phyloP scores from a whole-genome alignment of 108 stramenopile species.

The Cyclotella kingstonii region DNA sequence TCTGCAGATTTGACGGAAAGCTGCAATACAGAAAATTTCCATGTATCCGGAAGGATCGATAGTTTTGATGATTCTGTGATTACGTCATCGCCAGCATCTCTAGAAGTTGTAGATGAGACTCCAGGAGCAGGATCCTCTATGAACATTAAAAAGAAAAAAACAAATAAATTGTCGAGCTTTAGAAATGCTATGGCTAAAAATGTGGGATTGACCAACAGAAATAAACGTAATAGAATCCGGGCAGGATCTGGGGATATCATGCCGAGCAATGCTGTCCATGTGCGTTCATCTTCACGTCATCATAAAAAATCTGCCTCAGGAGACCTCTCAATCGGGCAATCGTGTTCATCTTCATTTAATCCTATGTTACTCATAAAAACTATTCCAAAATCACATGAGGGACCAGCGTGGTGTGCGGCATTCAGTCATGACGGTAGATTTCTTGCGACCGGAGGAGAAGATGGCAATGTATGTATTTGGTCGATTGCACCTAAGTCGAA shows the following conservation, averaged over 20 bases:
- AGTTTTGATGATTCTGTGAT: too few species aligned
- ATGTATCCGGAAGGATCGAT: too few species aligned
- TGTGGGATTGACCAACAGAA: slow-evolving; percentile 7
- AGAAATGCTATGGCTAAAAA: too few species aligned
- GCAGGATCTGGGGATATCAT: slow-evolving; percentile 21
- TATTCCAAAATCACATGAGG: slow-evolving; percentile 35
- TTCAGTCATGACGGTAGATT: slow-evolving; percentile 43
- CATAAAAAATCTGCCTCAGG: slow-evolving; percentile 12
- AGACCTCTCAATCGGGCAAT: not conserved
- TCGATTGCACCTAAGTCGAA: slow-evolving; percentile 41
- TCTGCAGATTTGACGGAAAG: not conserved
- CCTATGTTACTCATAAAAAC: slow-evolving; percentile 42
- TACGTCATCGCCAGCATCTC: too few species aligned
- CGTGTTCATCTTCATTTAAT: slow-evolving; percentile 23
- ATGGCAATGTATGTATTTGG: slow-evolving; percentile 46
- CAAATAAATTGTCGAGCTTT: too few species aligned
- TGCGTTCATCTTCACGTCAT: slow-evolving; percentile 19
- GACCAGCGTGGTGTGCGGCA: slow-evolving; percentile 50
- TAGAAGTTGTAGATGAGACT: too few species aligned
- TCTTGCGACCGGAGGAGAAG: slow-evolving; percentile 49
- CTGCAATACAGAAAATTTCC: too few species aligned
- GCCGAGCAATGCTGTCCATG: slow-evolving; percentile 35
- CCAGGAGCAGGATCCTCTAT: too few species aligned
- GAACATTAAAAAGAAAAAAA: too few species aligned
- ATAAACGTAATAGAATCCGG: slow-evolving; percentile 19